Evolutionary conservation across 2,329 filamentous ascomycete genomes (phyloP).

Genomic region (Beauveria bassiana): DNA sequence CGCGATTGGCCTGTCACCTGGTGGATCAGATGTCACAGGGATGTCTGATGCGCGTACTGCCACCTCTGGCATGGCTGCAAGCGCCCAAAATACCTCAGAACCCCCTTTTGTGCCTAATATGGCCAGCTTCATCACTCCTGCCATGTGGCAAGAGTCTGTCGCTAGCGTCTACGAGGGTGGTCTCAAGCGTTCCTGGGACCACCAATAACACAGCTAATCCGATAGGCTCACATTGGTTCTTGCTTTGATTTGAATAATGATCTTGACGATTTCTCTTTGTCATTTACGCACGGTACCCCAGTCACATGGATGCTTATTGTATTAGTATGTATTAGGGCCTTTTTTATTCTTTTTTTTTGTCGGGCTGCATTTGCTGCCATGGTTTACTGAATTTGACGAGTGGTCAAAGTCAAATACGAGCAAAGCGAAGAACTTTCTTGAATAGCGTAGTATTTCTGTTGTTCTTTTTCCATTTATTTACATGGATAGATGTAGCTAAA

Average conservation of each 20-base stretch:
- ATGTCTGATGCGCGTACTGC: constrained; percentile 41
- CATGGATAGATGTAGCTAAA: constrained; percentile 3
- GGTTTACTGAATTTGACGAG: neutral
- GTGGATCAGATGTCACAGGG: constrained; percentile 45
- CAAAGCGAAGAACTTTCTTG: neutral
- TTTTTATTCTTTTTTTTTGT: neutral
- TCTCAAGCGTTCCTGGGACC: constrained; percentile 54
- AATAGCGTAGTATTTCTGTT: neutral
- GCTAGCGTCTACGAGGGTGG: constrained; percentile 61
- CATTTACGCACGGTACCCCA: neutral
- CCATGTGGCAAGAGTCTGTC: constrained; percentile 68
- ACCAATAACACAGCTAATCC: constrained; percentile 18
- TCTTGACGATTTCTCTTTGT: neutral
- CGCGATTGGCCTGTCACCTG: constrained; percentile 45
- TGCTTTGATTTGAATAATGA: neutral
- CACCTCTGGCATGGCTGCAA: constrained; percentile 37
- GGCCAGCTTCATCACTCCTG: constrained; percentile 56
- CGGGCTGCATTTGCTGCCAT: neutral
- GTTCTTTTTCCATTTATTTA: neutral
- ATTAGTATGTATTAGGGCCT: neutral
- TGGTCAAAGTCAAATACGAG: neutral
- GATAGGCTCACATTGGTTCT: neutral
- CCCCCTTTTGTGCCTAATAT: constrained; percentile 36
- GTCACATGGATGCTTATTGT: neutral
- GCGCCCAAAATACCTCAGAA: constrained; percentile 40